These are phyloP conservation scores for Tolypocladium album DNA, from an alignment of 2,329 filamentous ascomycete genomes.

Conservation along the genomic window DNA sequence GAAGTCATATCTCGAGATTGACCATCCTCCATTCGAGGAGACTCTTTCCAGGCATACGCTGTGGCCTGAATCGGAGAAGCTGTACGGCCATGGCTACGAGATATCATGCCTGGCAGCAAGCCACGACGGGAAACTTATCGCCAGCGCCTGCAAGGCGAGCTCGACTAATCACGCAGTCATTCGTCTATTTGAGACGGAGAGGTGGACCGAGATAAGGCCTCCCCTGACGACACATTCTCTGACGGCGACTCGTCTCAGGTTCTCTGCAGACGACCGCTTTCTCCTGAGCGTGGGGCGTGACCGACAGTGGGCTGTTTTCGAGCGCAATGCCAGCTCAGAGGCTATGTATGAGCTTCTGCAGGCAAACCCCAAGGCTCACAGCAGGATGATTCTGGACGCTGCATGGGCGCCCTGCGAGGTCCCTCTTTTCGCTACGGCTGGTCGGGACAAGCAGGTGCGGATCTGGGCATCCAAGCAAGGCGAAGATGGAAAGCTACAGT, in stretches of 20 bases:
- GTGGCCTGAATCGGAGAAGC: constrained; percentile 92
- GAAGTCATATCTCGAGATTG: constrained; percentile 51
- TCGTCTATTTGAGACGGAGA: constrained; percentile 74
- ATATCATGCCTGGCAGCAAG: constrained; percentile 78
- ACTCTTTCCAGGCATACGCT: constrained; percentile 80
- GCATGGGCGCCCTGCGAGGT: constrained; percentile 61
- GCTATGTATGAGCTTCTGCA: constrained; percentile 45
- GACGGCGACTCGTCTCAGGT: constrained; percentile 73
- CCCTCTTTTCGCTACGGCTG: constrained; percentile 70
- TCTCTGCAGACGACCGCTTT: constrained; percentile 62
- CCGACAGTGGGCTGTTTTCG: constrained; percentile 80
- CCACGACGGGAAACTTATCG: constrained; percentile 64
- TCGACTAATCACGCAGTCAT: constrained; percentile 92
- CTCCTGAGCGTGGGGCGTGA: constrained; percentile 87
- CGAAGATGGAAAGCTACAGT: constrained; percentile 24
- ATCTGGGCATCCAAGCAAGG: constrained; percentile 43
- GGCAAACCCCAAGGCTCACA: constrained; percentile 73
- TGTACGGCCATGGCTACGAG: constrained; percentile 97
- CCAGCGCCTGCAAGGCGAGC: constrained; percentile 87
- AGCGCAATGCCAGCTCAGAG: constrained; percentile 29
- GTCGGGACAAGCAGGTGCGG: constrained; percentile 77
- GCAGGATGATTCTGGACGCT: constrained; percentile 83
- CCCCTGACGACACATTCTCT: constrained; percentile 76
- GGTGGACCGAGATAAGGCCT: constrained; percentile 81
- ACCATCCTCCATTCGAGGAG: constrained; percentile 79